phyloP scores from a whole-genome alignment of 257 asterid species.

The Solanum microdontum region DNA sequence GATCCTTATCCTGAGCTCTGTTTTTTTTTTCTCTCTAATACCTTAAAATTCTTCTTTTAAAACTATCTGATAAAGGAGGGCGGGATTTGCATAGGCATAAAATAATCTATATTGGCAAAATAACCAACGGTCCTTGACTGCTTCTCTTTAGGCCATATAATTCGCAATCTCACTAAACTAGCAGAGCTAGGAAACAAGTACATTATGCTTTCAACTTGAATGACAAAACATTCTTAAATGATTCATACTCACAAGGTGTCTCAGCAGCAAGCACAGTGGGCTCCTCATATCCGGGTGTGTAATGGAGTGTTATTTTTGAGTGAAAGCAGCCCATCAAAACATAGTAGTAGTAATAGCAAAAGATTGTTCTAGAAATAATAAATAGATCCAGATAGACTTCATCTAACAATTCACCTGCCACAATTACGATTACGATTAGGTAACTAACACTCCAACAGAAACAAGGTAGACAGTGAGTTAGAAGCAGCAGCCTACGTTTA shows the following conservation, averaged over 20 bases:
- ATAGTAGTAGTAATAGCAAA: background rate
- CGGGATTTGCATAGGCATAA: background rate
- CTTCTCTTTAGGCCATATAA: background rate
- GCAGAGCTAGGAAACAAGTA: background rate
- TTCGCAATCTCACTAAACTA: background rate
- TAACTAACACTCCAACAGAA: background rate
- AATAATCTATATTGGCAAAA: background rate
- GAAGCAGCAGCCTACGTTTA: background rate
- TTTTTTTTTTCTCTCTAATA: background rate
- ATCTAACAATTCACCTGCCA: background rate
- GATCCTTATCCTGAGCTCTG: background rate
- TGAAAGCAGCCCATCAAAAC: constrained; percentile 61
- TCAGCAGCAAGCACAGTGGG: constrained; percentile 76
- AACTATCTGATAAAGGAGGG: background rate
- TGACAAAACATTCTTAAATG: background rate
- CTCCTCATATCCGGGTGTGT: constrained; percentile 67
- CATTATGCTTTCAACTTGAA: background rate
- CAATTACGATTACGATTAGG: background rate
- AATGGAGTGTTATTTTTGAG: constrained; percentile 27
- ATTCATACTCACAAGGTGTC: constrained; percentile 71
- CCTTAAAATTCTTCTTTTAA: background rate
- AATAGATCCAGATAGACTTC: background rate
- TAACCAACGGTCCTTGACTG: background rate
- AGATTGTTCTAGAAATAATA: background rate
- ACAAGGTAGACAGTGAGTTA: background rate